These are phyloP conservation scores for Komagataella mondaviorum DNA, from an alignment of 805 yeast species.

Conservation along the genomic window DNA sequence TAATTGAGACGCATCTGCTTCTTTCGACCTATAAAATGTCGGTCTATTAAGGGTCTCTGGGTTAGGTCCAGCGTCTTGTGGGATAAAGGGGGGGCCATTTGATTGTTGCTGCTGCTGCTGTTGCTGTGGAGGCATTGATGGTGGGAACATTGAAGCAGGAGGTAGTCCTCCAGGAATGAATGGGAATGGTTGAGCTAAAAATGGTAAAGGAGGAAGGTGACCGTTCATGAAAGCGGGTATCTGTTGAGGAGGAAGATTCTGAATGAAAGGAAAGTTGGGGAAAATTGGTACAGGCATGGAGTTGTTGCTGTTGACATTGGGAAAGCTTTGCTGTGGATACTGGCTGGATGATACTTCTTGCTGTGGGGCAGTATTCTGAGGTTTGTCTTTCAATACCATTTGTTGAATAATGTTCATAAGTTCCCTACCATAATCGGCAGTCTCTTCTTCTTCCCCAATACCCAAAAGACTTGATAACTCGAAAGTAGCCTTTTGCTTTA, in stretches of 20 bases:
- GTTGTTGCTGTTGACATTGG: conserved; percentile 3
- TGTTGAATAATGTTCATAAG: conserved; percentile 46
- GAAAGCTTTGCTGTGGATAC: conserved; percentile 1
- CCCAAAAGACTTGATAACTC: conserved; percentile 56
- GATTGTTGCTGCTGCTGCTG: neutral
- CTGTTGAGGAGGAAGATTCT: conserved; percentile 2
- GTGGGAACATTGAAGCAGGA: conserved; percentile 3
- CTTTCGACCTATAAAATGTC: conserved; percentile 16
- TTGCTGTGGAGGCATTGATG: neutral
- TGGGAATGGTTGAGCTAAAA: neutral
- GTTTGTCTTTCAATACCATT: conserved; percentile 20
- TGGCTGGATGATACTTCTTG: neutral
- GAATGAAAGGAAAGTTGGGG: conserved; percentile 3
- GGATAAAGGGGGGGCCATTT: neutral
- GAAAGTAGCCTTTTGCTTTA: conserved; percentile 49
- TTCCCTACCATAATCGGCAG: conserved; percentile 65
- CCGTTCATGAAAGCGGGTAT: neutral
- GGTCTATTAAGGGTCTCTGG: conserved; percentile 19
- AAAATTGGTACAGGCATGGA: conserved; percentile 1
- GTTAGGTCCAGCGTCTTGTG: conserved; percentile 11
- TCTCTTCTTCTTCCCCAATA: conserved; percentile 23
- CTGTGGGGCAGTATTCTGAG: conserved; percentile 6
- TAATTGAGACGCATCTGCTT: conserved; percentile 17
- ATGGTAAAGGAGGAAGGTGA: neutral
- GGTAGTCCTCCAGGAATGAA: conserved; percentile 1